Evolutionary conservation across 2,329 filamentous ascomycete genomes (phyloP).

Genomic region (Colletotrichum aenigma): DNA sequence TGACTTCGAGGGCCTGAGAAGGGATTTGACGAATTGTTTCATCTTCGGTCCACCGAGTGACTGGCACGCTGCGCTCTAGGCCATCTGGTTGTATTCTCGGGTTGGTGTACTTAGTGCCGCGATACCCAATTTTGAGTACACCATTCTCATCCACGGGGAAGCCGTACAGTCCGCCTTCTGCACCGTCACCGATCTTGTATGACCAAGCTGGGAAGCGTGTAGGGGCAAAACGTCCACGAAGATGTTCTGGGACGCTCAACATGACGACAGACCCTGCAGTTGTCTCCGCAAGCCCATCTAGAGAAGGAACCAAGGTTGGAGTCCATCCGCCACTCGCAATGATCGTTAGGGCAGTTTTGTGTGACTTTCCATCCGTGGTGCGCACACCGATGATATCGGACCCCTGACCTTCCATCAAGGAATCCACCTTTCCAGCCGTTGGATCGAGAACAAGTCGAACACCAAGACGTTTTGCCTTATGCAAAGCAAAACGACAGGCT

Average conservation of each 20-base stretch:
- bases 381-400: conserved; percentile 32
- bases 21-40: conserved; percentile 29
- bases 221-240: conserved; percentile 44
- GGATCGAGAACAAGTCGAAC: conserved; percentile 44
- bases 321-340: conserved; percentile 50
- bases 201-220: conserved; percentile 50
- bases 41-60: conserved; percentile 38
- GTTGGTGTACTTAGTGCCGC: conserved; percentile 56
- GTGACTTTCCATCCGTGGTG: conserved; percentile 37
- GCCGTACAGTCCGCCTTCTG: conserved; percentile 49
- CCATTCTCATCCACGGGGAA: conserved; percentile 48
- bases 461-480: conserved; percentile 42
- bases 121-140: conserved; percentile 53
- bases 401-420: conserved; percentile 19
- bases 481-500: conserved; percentile 46
- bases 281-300: conserved; percentile 48
- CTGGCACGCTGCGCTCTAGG: conserved; percentile 39
- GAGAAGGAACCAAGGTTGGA: conserved; percentile 40
- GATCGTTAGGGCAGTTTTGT: conserved; percentile 36
- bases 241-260: conserved; percentile 44
- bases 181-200: conserved; percentile 35
- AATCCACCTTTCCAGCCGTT: conserved; percentile 31
- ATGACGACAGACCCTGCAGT: conserved; percentile 50
- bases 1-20: conserved; percentile 27
- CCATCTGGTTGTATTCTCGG: conserved; percentile 39